These are phyloP conservation scores for Euphorbia corollata DNA, from an alignment of 441 rosid species.

Conservation along the genomic window DNA sequence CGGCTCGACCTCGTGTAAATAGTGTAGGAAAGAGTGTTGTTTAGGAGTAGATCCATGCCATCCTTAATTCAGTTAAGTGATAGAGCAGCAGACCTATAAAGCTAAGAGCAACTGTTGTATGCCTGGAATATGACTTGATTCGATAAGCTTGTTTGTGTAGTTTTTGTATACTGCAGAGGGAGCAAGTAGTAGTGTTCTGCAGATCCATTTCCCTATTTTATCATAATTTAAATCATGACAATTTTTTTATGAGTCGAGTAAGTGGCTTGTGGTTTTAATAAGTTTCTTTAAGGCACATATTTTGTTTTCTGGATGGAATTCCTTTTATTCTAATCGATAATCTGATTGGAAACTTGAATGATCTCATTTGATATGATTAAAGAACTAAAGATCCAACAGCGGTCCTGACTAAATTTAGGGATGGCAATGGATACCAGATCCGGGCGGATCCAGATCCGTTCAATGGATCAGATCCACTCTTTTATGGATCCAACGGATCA, in stretches of 20 bases:
- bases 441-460: too few relatives aligned
- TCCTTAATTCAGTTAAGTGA: neutral
- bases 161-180: neutral
- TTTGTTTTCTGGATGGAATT: too few relatives aligned
- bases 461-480: too few relatives aligned
- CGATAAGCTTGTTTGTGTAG: neutral
- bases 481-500: too few relatives aligned
- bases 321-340: too few relatives aligned
- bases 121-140: neutral
- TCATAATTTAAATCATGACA: neutral
- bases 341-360: too few relatives aligned
- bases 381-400: too few relatives aligned
- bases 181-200: neutral
- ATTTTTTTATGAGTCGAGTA: neutral
- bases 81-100: neutral
- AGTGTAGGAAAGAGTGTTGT: neutral
- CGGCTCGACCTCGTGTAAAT: neutral
- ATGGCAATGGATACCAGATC: too few relatives aligned
- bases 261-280: neutral
- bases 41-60: neutral
- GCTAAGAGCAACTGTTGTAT: neutral
- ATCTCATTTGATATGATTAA: too few relatives aligned
- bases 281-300: neutral
- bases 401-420: too few relatives aligned
- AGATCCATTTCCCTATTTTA: neutral